Percentiles rank a stretch among this genome's conserved stretches.
These are phyloP conservation scores for Phytophthora europaea DNA, from an alignment of 352 stramenopile genomes.

Conservation along the genomic window DNA sequence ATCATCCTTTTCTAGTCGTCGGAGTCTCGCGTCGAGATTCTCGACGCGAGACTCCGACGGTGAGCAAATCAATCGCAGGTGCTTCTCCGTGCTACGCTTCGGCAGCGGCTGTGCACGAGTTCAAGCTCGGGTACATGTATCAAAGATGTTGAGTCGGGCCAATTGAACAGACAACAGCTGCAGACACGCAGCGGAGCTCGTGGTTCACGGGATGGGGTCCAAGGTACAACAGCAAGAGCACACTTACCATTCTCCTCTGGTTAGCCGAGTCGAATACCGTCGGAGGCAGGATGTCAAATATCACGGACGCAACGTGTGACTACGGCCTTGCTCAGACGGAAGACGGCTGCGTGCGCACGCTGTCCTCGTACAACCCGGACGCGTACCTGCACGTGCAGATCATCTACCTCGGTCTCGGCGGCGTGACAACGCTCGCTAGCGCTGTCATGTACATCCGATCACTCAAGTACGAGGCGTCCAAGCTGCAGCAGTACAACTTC, in stretches of 20 bases:
- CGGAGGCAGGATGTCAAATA: constrained; percentile 32
- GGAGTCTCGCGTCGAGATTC: too few relatives aligned
- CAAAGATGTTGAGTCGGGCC: constrained; percentile 39
- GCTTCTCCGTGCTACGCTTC: constrained; percentile 27
- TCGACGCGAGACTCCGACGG: too few relatives aligned
- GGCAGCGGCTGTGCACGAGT: constrained; percentile 29
- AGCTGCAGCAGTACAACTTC: constrained; percentile 51
- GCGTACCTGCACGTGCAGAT: constrained; percentile 45
- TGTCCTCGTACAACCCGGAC: constrained; percentile 40
- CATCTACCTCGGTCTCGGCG: constrained; percentile 43
- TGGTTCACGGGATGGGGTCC: constrained; percentile 33
- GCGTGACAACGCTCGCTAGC: constrained; percentile 32
- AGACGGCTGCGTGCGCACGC: constrained; percentile 35
- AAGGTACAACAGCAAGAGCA: constrained; percentile 3
- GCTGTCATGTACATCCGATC: constrained; percentile 43
- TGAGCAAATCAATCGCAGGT: constrained; percentile 20
- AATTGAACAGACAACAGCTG: constrained; percentile 26
- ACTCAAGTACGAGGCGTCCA: constrained; percentile 39
- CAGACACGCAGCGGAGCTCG: constrained; percentile 27
- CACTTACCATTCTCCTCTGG: constrained; percentile 34
- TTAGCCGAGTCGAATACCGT: constrained; percentile 9
- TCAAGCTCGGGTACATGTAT: constrained; percentile 12
- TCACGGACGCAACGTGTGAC: constrained; percentile 42
- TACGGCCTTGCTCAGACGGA: constrained; percentile 42
- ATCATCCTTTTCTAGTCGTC: too few relatives aligned